Evolutionary conservation across 352 stramenopile genomes (phyloP).

Genomic region (Thraustochytrium sp.): DNA sequence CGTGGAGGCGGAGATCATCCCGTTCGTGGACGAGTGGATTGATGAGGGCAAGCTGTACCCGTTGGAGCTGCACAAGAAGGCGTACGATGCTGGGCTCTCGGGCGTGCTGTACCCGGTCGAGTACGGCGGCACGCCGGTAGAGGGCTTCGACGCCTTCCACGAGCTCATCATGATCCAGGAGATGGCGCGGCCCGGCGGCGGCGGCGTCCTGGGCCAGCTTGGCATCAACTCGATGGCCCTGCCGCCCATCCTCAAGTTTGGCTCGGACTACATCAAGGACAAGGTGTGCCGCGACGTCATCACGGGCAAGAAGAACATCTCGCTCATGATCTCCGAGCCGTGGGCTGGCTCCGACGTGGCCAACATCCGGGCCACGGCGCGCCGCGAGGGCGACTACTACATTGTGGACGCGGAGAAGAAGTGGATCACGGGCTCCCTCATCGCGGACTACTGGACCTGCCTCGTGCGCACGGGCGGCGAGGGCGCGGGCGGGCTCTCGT

Average conservation of each 20-base stretch:
- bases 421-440: constrained; percentile 84
- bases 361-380: constrained; percentile 76
- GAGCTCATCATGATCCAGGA: constrained; percentile 44
- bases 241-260: constrained; percentile 70
- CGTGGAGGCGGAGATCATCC: constrained; percentile 77
- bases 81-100: constrained; percentile 35
- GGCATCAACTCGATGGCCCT: constrained; percentile 54
- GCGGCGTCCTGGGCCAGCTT: constrained; percentile 37
- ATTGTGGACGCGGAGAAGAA: constrained; percentile 84
- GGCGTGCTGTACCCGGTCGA: constrained; percentile 38
- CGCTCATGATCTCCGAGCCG: constrained; percentile 70
- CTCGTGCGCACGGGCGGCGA: constrained; percentile 73
- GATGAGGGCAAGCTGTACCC: constrained; percentile 75
- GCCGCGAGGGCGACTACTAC: constrained; percentile 87
- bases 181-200: constrained; percentile 15
- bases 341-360: constrained; percentile 74
- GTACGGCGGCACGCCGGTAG: constrained; percentile 24
- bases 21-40: constrained; percentile 64
- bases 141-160: constrained; percentile 42
- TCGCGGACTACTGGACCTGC: constrained; percentile 81
- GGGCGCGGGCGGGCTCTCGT: constrained; percentile 72
- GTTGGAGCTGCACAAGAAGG: constrained; percentile 72
- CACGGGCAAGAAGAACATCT: constrained; percentile 67
- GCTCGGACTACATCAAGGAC: constrained; percentile 65
- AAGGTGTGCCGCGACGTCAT: constrained; percentile 34